Conservation (phyloP, 371 early-diverging fungal genomes). For the Mortierella sp. region DNA sequence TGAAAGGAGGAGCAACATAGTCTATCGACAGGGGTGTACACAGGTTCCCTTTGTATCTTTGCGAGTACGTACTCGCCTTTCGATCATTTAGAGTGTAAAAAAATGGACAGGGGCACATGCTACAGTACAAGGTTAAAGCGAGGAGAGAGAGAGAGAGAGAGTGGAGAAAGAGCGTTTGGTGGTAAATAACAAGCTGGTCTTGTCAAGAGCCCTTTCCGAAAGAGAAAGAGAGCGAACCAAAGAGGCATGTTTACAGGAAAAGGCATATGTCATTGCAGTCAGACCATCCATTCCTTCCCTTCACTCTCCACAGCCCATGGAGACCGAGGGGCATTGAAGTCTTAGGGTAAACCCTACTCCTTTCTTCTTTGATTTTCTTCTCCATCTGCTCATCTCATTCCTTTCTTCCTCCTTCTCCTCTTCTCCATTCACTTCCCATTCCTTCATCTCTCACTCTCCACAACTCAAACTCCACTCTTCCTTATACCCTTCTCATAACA, state of each 20-base stretch:
- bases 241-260: not conserved
- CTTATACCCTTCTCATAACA: not conserved
- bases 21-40: not conserved
- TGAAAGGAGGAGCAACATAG: not conserved
- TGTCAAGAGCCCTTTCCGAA: not conserved
- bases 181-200: not conserved
- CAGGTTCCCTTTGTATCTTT: not conserved
- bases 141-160: not conserved
- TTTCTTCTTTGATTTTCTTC: not conserved
- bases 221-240: not conserved
- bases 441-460: not conserved
- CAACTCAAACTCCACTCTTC: not conserved
- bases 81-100: slow-evolving; percentile 2
- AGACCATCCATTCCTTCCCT: no score
- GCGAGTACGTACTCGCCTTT: not conserved
- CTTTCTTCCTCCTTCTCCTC: not conserved
- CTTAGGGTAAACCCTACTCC: not conserved
- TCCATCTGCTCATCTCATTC: slow-evolving; percentile 5
- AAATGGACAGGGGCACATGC: not conserved
- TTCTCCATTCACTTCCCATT: not conserved
- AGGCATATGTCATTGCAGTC: no score
- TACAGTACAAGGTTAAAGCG: not conserved
- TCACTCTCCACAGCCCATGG: not conserved
- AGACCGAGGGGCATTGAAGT: not conserved
- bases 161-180: slow-evolving; percentile 12